These are phyloP conservation scores for Fallopia convolvulus DNA, from an alignment of 148 eudicot species.

Conservation along the genomic window DNA sequence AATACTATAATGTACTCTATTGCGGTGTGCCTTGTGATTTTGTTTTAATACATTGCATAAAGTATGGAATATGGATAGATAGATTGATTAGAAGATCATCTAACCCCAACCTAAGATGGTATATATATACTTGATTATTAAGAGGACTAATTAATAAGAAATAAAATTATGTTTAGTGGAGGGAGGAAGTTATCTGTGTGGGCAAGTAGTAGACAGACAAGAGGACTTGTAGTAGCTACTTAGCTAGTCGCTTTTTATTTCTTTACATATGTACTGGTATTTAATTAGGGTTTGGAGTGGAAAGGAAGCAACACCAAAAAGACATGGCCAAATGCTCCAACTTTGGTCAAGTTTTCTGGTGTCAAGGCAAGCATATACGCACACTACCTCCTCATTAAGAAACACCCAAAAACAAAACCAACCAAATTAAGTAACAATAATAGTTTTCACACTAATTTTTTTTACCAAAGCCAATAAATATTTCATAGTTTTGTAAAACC, in stretches of 20 bases:
- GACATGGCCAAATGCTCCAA: not conserved
- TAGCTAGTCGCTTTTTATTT: not conserved
- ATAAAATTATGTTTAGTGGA: not conserved
- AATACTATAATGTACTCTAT: too few species aligned
- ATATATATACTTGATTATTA: not conserved
- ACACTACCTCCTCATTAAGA: not conserved
- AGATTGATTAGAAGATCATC: not conserved
- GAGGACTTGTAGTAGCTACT: not conserved
- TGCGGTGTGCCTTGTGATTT: too few species aligned
- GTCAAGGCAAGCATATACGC: conserved; percentile 5
- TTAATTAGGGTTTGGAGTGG: not conserved
- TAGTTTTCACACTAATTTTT: not conserved
- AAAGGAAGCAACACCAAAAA: conserved; percentile 5
- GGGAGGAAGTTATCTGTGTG: not conserved
- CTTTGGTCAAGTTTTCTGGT: not conserved
- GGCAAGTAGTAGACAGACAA: not conserved
- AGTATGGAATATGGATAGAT: not conserved
- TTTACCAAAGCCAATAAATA: not conserved
- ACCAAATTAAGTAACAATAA: not conserved
- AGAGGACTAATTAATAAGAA: not conserved
- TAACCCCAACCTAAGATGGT: not conserved
- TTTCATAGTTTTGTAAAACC: not conserved
- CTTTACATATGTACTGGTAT: not conserved
- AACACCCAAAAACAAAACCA: not conserved
- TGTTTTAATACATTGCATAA: not conserved